Base-by-base conservation (phyloP, 306 rosid genomes). In the Prunus padus region DNA sequence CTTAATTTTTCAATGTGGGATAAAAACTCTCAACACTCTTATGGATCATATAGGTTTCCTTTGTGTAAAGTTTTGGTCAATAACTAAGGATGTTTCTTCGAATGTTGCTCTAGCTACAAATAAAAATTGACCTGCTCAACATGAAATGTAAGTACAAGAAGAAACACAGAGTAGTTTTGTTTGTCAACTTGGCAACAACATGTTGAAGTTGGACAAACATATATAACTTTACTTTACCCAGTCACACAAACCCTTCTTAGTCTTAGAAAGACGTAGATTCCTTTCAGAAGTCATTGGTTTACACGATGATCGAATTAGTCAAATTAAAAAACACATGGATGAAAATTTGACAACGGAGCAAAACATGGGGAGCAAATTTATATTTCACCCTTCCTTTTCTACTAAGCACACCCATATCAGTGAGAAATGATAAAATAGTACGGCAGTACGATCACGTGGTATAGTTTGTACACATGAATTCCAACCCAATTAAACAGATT, bases 61-160 rank as follows among this genome's bases (percentile, higher is more conserved):
- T 3, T 16, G 44, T 15, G 67, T 11, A 15, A 15, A 44, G 44
- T 28, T 5, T 62, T 3, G 67, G 45, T 25, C 3, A 25, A 14
- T 28, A 62, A 10, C 30, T 62, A 30, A 62, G 67, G 67, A 61
- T 61, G 66, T 61, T 61, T 61, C 66, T 30, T 26, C 12, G 66
- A 61, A 61, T 15, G 37, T 61, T 5, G 19, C 42, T 18, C 42
- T 31, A 28, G 66, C 12, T 57, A 23, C 22, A 28, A 18, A 15
- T 26, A 61, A 42, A 67, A 44, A 0, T 44, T 67, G 20, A 44
- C 71, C 37, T 67, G 40, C 45, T 45, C 26, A 28, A 4, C 9
- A 49, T 18, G 26, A 50, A 69, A 69, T 18, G 45, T 28, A 26
- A 28, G 18, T 3, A 12, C 59, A 47, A 47, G 20, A 16, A 14